phyloP scores from a whole-genome alignment of 2,329 filamentous ascomycete genomes.

The Reticulascus tulasneorum region DNA sequence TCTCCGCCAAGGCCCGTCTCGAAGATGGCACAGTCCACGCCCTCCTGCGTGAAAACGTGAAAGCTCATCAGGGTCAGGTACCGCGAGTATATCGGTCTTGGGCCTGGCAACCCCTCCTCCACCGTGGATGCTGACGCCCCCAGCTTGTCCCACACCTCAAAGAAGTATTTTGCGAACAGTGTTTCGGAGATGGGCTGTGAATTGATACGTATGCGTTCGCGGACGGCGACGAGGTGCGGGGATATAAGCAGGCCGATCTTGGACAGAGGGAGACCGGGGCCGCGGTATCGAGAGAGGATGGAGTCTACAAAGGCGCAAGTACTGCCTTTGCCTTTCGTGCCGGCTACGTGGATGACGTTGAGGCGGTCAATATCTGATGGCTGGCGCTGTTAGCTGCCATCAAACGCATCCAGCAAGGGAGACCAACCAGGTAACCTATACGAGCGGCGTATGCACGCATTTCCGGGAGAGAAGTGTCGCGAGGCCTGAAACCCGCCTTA shows the following conservation, averaged over 20 bases:
- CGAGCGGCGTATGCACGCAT: constrained; percentile 70
- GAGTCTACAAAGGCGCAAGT: constrained; percentile 66
- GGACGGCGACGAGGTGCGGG: constrained; percentile 63
- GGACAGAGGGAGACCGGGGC: constrained; percentile 25
- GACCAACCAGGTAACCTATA: constrained; percentile 6
- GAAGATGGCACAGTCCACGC: constrained; percentile 59
- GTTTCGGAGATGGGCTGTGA: constrained; percentile 52
- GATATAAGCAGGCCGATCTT: constrained; percentile 65
- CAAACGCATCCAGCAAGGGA: background rate
- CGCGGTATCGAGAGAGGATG: constrained; percentile 52
- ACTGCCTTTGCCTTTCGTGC: constrained; percentile 70
- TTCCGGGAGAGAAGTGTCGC: constrained; percentile 59
- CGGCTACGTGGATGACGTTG: constrained; percentile 66
- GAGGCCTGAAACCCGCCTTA: constrained; percentile 68
- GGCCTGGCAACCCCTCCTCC: constrained; percentile 24
- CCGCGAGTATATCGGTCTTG: constrained; percentile 54
- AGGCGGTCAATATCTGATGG: constrained; percentile 52
- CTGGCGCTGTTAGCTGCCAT: constrained; percentile 15
- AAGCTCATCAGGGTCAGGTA: constrained; percentile 64
- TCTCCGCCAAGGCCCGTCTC: constrained; percentile 67
- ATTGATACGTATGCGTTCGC: constrained; percentile 64
- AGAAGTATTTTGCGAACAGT: constrained; percentile 62
- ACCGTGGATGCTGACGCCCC: constrained; percentile 27
- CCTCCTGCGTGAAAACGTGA: constrained; percentile 62
- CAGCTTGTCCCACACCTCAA: constrained; percentile 61